phyloP scores from a whole-genome alignment of 176 grass and related monocot species.

The Rhynchospora pubera region DNA sequence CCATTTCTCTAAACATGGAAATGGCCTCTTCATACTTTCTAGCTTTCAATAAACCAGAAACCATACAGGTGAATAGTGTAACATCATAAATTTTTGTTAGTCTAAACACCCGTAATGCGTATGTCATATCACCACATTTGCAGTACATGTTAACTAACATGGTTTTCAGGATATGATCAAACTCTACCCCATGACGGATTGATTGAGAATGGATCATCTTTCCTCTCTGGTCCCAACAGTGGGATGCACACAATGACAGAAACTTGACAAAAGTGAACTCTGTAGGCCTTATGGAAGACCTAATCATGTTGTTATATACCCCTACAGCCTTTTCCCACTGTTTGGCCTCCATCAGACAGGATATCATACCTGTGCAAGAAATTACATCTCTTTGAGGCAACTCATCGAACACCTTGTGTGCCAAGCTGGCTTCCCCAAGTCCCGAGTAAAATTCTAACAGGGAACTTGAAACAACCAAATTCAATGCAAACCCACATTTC shows the following conservation, averaged over 20 bases:
- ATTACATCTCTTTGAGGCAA: slow-evolving; percentile 43
- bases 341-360: slow-evolving; percentile 32
- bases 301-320: slow-evolving; percentile 51
- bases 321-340: slow-evolving; percentile 31
- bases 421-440: background rate
- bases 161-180: slow-evolving; percentile 70
- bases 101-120: slow-evolving; percentile 34
- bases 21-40: slow-evolving; percentile 31
- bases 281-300: slow-evolving; percentile 29
- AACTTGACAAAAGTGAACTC: slow-evolving; percentile 56
- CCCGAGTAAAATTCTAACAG: slow-evolving; percentile 45
- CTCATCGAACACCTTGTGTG: slow-evolving; percentile 43
- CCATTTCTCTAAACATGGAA: slow-evolving; percentile 45
- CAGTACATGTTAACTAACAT: slow-evolving; percentile 63
- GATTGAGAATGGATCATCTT: slow-evolving; percentile 59
- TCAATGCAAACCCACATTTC: slow-evolving; percentile 40
- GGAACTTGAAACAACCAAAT: slow-evolving; percentile 46
- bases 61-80: slow-evolving; percentile 60
- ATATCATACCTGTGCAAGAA: slow-evolving; percentile 66
- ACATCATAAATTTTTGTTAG: slow-evolving; percentile 49
- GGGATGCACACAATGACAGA: slow-evolving; percentile 32
- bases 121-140: slow-evolving; percentile 33
- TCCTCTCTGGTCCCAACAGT: slow-evolving; percentile 20
- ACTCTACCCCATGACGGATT: slow-evolving; percentile 33
- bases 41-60: slow-evolving; percentile 37